Base-by-base conservation (phyloP, 1,139 yeast genomes). In the Komagataea norvegica region DNA sequence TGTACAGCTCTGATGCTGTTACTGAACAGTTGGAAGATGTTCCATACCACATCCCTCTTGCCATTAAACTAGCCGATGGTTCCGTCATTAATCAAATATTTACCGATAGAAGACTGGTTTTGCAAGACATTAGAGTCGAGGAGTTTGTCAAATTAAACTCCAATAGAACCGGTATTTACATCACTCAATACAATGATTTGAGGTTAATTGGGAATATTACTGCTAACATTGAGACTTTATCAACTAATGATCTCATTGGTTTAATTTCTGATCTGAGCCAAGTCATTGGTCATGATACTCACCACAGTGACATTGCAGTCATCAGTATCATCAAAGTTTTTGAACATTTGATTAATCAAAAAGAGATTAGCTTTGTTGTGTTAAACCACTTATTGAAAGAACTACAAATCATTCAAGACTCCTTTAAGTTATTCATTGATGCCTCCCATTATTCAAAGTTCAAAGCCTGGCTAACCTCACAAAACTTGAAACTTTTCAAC, bases 21-120 rank as follows among this genome's bases (percentile, higher is more conserved):
- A 37, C 34, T 22, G 45, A 49, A 22, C 43, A 51, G 8, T 28
- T 46, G 24, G 60, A 57, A 38, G 60, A 60, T 39, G 46, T 56
- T 14, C 62, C 64, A 17, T 63, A 54, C 43, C 60, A 59, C 40
- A 54, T 72, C 15, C 88, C 89, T 6, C 56, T 81, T 25, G 60
- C 72, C 6, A 58, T 77, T 18, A 67, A 60, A 39, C 49, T 65
- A n/a, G 39, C 53, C 9, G 64, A 62, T 37, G 65, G 67, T 3
- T 53, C 64, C 28, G 43, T 63, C 5, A 60, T 65, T 29, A 65
- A 68, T 43, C 55, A 66, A 29, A 45, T 78, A 37, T 49, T 78
- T 56, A 69, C 71, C 4, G 83, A 75, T 44, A 62, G 79, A 48
- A 60, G 62, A 3, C 41, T 67, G 35, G 61, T 56, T 6, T 52